These are phyloP conservation scores for Lodderomyces elongisporus DNA, from an alignment of 1,139 yeast species.

Conservation along the genomic window DNA sequence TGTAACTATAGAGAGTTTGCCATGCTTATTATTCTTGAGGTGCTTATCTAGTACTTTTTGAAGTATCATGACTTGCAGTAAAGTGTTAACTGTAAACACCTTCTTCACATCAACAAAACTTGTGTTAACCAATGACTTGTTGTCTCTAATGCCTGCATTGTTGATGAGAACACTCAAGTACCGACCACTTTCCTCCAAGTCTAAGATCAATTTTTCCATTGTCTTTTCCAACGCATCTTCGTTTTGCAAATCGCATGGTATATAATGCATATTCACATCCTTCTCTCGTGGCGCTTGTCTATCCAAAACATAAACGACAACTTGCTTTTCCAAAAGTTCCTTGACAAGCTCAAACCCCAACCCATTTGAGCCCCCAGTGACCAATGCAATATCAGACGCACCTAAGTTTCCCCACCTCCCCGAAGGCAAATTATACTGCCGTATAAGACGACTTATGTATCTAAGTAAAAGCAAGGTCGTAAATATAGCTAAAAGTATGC, in stretches of 20 bases:
- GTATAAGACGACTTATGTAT: no score
- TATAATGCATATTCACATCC: slow-evolving; percentile 20
- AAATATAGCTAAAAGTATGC: slow-evolving; percentile 2
- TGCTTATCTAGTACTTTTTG: slow-evolving; percentile 36
- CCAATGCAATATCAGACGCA: slow-evolving; percentile 34
- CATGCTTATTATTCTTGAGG: slow-evolving; percentile 12
- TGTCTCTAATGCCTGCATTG: slow-evolving; percentile 70
- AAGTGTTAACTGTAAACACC: slow-evolving; percentile 50
- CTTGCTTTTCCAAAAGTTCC: slow-evolving; percentile 24
- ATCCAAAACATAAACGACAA: slow-evolving; percentile 45
- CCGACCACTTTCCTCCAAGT: slow-evolving; percentile 25
- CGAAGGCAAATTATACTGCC: slow-evolving; percentile 3
- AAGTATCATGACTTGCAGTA: slow-evolving; percentile 52
- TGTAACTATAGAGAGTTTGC: slow-evolving; percentile 50
- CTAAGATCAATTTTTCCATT: slow-evolving; percentile 20
- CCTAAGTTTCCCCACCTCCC: slow-evolving; percentile 12
- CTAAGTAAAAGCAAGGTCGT: slow-evolving; percentile 1
- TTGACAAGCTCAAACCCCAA: slow-evolving; percentile 47
- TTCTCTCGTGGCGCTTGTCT: slow-evolving; percentile 23
- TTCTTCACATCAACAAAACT: slow-evolving; percentile 24
- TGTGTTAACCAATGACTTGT: slow-evolving; percentile 36
- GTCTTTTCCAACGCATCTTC: slow-evolving; percentile 21
- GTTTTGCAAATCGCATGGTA: slow-evolving; percentile 48
- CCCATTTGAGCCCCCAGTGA: slow-evolving; percentile 68
- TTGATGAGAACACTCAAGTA: slow-evolving; percentile 54